These are phyloP conservation scores for Suillus sp. DNA, from an alignment of 768 basidiomycete genomes.

Conservation along the genomic window DNA sequence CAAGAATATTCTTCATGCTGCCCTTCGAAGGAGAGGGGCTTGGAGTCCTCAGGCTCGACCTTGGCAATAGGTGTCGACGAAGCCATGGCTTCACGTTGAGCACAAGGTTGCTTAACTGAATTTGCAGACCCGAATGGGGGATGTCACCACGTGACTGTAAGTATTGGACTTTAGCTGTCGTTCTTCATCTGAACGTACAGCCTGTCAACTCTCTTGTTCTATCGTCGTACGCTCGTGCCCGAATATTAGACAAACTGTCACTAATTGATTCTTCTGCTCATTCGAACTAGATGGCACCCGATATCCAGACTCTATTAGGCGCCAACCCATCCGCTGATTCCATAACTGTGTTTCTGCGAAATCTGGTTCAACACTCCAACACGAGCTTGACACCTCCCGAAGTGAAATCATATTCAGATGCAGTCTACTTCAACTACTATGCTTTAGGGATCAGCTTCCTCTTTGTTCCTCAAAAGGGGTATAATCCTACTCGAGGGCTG, in stretches of 20 bases:
- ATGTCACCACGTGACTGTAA: not conserved
- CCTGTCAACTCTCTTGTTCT: not conserved
- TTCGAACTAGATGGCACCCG: constrained; percentile 17
- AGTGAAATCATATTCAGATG: constrained; percentile 79
- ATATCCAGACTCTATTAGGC: constrained; percentile 49
- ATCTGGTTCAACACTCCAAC: constrained; percentile 25
- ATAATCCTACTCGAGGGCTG: constrained; percentile 54
- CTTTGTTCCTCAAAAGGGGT: constrained; percentile 66
- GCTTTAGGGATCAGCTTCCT: constrained; percentile 79
- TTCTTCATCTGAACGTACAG: not conserved
- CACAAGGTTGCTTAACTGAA: not conserved
- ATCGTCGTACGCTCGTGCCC: not conserved
- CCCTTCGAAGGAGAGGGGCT: not conserved
- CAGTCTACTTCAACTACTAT: constrained; percentile 85
- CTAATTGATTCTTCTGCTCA: not conserved
- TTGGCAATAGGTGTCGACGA: constrained; percentile 11
- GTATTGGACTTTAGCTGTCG: no score
- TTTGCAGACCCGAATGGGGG: not conserved
- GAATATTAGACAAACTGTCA: not conserved
- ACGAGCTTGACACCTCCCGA: constrained; percentile 44
- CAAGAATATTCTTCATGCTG: no score
- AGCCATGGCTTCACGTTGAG: constrained; percentile 7
- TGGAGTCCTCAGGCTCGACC: constrained; percentile 10
- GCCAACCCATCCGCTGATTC: constrained; percentile 48
- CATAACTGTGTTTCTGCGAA: constrained; percentile 45